Conservation (phyloP, 1,284 basidiomycete species). For the Cystobasidium sp. region DNA sequence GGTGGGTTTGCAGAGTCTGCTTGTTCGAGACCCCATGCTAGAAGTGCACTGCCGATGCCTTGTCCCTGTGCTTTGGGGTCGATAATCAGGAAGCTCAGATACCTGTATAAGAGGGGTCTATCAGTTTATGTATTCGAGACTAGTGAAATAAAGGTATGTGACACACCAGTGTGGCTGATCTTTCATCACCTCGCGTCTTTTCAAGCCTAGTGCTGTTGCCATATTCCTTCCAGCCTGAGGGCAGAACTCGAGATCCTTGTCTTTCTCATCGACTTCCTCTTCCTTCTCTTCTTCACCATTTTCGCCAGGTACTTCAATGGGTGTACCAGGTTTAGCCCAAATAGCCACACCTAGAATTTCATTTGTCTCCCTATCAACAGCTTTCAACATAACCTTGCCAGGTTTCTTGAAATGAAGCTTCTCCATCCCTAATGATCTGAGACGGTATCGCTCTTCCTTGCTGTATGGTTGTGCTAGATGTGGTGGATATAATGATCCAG, state of each 20-base stretch:
- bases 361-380: conserved; percentile 1
- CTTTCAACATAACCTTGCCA: conserved; percentile 25
- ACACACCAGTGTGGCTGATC: conserved; percentile 36
- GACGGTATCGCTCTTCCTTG: conserved; percentile 3
- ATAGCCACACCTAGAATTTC: conserved; percentile 28
- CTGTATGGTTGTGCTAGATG: conserved; percentile 18
- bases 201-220: background rate
- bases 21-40: conserved; percentile 28
- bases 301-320: conserved; percentile 13
- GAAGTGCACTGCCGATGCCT: conserved; percentile 26
- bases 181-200: conserved; percentile 5
- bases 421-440: conserved; percentile 1
- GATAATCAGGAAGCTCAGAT: conserved; percentile 25
- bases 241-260: conserved; percentile 22
- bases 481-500: conserved; percentile 13
- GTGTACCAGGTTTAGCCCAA: conserved; percentile 30
- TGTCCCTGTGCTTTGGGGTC: conserved; percentile 27
- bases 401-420: conserved; percentile 16
- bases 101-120: conserved; percentile 4
- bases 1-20: conserved; percentile 19
- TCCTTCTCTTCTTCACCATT: conserved; percentile 22
- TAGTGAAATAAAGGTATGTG: background rate
- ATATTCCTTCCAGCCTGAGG: background rate
- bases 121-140: background rate
- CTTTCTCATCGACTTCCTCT: background rate